A percentile compares a stretch with the other conserved stretches of the same genome.
Conservation (phyloP, 1,284 basidiomycete species). For the Phenoliferia sp. region DNA sequence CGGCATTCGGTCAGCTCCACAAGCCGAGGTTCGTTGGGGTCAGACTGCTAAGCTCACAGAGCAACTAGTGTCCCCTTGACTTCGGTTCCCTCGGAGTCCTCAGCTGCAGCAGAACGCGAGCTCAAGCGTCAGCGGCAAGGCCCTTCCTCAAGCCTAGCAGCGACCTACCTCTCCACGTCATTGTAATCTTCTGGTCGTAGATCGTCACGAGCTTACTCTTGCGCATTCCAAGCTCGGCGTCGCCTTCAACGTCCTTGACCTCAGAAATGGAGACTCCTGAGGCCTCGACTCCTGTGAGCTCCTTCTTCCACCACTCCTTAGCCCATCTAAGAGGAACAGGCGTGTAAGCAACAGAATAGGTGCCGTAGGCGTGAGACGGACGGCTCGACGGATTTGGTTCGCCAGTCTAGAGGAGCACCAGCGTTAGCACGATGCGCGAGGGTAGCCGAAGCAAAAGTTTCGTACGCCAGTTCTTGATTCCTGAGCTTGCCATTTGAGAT, state of each 20-base stretch:
- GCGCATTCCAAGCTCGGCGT: constrained; percentile 34
- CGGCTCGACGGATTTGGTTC: constrained; percentile 30
- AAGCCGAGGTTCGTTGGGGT: too few relatives aligned
- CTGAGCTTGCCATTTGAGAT: constrained; percentile 24
- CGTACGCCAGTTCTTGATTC: constrained; percentile 6
- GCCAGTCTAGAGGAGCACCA: too few relatives aligned
- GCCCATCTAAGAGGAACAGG: constrained; percentile 28
- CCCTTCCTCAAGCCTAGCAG: background rate
- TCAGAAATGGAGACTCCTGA: constrained; percentile 21
- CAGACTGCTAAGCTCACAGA: too few relatives aligned
- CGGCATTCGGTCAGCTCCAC: background rate
- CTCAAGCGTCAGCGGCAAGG: constrained; percentile 7
- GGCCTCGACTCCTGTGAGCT: constrained; percentile 22
- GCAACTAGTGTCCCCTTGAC: constrained; percentile 30
- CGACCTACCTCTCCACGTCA: constrained; percentile 22
- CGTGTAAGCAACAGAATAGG: background rate
- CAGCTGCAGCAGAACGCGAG: constrained; percentile 7
- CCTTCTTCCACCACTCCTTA: constrained; percentile 28
- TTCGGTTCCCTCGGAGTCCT: constrained; percentile 10
- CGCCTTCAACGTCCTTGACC: constrained; percentile 32
- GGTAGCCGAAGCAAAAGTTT: too few relatives aligned
- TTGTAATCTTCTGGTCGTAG: constrained; percentile 33
- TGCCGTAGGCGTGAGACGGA: too few relatives aligned
- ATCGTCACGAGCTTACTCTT: constrained; percentile 36
- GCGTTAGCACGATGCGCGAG: too few relatives aligned